Evolutionary conservation across 305 asterid species (phyloP).

Genomic region (Salvia sclarea): DNA sequence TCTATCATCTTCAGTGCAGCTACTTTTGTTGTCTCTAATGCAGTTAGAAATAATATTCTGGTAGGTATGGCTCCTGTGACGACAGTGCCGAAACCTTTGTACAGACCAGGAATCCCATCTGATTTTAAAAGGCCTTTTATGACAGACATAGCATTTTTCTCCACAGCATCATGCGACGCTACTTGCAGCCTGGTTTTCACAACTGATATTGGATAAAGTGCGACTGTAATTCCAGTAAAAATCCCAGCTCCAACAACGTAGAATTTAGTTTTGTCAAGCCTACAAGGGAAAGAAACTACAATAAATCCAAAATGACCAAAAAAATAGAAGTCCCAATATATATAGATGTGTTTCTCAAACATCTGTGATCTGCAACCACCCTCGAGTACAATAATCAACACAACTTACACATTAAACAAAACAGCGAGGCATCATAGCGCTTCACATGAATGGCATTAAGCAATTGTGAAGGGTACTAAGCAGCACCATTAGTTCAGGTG

Average conservation of each 20-base stretch:
- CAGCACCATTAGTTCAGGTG: slow-evolving; percentile 4
- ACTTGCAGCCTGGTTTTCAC: slow-evolving; percentile 97
- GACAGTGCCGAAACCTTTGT: slow-evolving; percentile 93
- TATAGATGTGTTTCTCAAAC: neutral
- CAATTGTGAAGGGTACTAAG: neutral
- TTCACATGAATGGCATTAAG: slow-evolving; percentile 4
- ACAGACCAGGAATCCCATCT: slow-evolving; percentile 88
- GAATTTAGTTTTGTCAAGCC: slow-evolving; percentile 89
- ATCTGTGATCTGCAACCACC: neutral
- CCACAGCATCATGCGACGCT: slow-evolving; percentile 60
- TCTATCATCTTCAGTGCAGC: slow-evolving; percentile 72
- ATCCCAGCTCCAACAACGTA: slow-evolving; percentile 95
- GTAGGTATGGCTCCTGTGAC: slow-evolving; percentile 96
- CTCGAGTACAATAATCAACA: slow-evolving; percentile 3
- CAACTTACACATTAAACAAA: neutral
- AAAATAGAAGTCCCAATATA: neutral
- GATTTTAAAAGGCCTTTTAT: slow-evolving; percentile 67
- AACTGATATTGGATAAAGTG: slow-evolving; percentile 92
- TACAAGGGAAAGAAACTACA: slow-evolving; percentile 38
- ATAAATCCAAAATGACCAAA: slow-evolving; percentile 21
- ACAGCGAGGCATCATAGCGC: neutral
- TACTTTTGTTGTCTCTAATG: slow-evolving; percentile 85
- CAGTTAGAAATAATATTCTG: slow-evolving; percentile 89
- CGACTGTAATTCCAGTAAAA: slow-evolving; percentile 83
- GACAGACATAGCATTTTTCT: slow-evolving; percentile 72